These are phyloP conservation scores for Fusarium verrucosum DNA, from an alignment of 2,329 filamentous ascomycete species.

Conservation along the genomic window DNA sequence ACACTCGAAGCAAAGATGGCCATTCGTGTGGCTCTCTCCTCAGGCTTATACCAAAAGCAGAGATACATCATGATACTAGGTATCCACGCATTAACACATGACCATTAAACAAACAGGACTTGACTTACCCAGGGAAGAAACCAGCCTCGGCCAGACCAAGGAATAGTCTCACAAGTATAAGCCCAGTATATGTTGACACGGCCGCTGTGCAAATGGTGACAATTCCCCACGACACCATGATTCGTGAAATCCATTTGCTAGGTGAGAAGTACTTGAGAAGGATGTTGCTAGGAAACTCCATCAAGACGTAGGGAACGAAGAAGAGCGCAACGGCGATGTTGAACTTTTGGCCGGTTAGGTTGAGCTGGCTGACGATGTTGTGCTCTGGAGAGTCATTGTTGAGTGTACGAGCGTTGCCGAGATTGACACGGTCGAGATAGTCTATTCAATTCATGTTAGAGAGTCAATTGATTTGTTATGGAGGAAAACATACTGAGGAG, in stretches of 20 bases:
- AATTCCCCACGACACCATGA: slow-evolving; percentile 59
- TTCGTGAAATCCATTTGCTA: slow-evolving; percentile 49
- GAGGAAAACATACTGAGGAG: slow-evolving; percentile 40
- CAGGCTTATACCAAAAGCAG: slow-evolving; percentile 70
- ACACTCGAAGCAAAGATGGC: slow-evolving; percentile 69
- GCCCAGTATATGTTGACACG: slow-evolving; percentile 57
- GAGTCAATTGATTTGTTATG: not conserved
- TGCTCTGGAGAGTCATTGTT: slow-evolving; percentile 49
- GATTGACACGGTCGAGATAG: slow-evolving; percentile 47
- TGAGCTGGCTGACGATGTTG: slow-evolving; percentile 46
- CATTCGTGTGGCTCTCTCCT: slow-evolving; percentile 66
- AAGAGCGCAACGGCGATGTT: slow-evolving; percentile 47
- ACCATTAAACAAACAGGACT: fast-evolving
- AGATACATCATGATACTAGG: slow-evolving; percentile 65
- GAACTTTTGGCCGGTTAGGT: slow-evolving; percentile 47
- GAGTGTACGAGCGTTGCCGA: slow-evolving; percentile 48
- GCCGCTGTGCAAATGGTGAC: slow-evolving; percentile 60
- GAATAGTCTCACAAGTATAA: slow-evolving; percentile 59
- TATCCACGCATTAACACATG: not conserved
- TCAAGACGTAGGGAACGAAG: slow-evolving; percentile 46
- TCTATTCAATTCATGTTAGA: slow-evolving; percentile 1
- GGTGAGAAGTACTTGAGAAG: slow-evolving; percentile 50
- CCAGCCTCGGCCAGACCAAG: slow-evolving; percentile 62
- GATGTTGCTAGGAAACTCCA: slow-evolving; percentile 49
- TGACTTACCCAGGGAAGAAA: slow-evolving; percentile 56